Base-by-base conservation (phyloP, 208 protist species). In the Herpetomonas muscarum region DNA sequence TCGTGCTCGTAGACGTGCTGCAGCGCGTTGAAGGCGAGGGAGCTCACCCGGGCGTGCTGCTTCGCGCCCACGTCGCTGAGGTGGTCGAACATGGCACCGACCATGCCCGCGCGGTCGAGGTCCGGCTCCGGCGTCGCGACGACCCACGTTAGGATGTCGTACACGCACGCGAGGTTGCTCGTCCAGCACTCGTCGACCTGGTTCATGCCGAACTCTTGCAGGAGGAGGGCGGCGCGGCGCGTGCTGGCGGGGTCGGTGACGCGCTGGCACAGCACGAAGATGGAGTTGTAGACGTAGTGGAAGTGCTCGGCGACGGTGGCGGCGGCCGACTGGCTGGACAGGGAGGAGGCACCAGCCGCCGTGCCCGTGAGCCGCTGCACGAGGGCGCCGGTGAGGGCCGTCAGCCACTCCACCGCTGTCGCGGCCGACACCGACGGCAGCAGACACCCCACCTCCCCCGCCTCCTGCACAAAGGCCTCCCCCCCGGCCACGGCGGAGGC, bases 171-270 rank as follows among this genome's bases (percentile, higher is more conserved):
- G 12, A 92, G 51, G 59, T 84, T 90, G 52, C 49, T 79, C 1
- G 71, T 85, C 81, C 82, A 91, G 70, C 88, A 92, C 54, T 72
- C 53, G 19, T 87, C 78, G 24, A 87, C 41, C 57, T 92, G 79
- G 29, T 77, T 64, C 49, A 89, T 54, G 0, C 62, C 76, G 47
- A 85, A 92, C 36, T 71, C 49, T 49, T 75, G 64, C 25, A 91
- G 37, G 25, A 22, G 2, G 49, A 3, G 1, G 15, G 1, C 3
- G 25, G 28, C 30, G 21, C 24, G 5, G 3, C 12, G 10, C 1
- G n/a, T 28, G n/a, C 29, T 12, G 41, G 15, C 29, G 45, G 42
- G 44, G 12, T 36, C 31, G 0, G 26, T 44, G 24, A 75, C 36
- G 42, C 47, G 55, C 6, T 75, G 55, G n/a, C 57, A 46, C 22